Evolutionary conservation across 495 filamentous ascomycete genomes (phyloP).

Genomic region (Penicillium riverlandense): DNA sequence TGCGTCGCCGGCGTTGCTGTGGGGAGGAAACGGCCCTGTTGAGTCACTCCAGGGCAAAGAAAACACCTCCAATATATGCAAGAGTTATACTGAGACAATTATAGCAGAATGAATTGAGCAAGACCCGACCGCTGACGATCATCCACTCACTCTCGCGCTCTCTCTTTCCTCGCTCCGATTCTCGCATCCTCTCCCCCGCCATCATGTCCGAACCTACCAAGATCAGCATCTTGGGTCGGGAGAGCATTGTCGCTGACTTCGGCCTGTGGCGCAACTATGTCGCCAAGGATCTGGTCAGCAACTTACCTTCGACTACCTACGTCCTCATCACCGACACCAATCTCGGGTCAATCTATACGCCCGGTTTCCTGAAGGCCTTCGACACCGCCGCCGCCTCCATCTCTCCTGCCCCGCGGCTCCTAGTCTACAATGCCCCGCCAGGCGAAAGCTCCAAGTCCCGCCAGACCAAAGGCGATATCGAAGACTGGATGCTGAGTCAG

Average conservation of each 20-base stretch:
- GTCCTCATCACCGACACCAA: slow-evolving; percentile 96
- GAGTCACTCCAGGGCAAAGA: too few relatives aligned
- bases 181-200: not conserved
- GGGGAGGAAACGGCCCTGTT: slow-evolving; percentile 1
- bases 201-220: slow-evolving; percentile 40
- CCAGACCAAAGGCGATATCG: slow-evolving; percentile 87
- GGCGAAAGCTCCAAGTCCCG: slow-evolving; percentile 91
- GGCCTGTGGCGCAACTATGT: slow-evolving; percentile 82
- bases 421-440: slow-evolving; percentile 80
- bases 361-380: slow-evolving; percentile 68
- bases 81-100: not conserved
- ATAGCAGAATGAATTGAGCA: slow-evolving; percentile 30
- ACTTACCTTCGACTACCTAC: slow-evolving; percentile 79
- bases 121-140: slow-evolving; percentile 2
- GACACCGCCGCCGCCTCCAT: slow-evolving; percentile 41
- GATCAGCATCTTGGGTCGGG: slow-evolving; percentile 54
- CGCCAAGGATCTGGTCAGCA: slow-evolving; percentile 70
- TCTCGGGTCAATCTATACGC: slow-evolving; percentile 71
- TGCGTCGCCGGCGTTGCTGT: slow-evolving; percentile 16
- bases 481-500: slow-evolving; percentile 94
- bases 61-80: too few relatives aligned
- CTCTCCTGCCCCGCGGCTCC: slow-evolving; percentile 57
- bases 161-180: not conserved
- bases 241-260: slow-evolving; percentile 87
- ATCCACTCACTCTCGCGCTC: not conserved